These are phyloP conservation scores for Umbilicaria muhlenbergii DNA, from an alignment of 495 filamentous ascomycete genomes.

Conservation along the genomic window DNA sequence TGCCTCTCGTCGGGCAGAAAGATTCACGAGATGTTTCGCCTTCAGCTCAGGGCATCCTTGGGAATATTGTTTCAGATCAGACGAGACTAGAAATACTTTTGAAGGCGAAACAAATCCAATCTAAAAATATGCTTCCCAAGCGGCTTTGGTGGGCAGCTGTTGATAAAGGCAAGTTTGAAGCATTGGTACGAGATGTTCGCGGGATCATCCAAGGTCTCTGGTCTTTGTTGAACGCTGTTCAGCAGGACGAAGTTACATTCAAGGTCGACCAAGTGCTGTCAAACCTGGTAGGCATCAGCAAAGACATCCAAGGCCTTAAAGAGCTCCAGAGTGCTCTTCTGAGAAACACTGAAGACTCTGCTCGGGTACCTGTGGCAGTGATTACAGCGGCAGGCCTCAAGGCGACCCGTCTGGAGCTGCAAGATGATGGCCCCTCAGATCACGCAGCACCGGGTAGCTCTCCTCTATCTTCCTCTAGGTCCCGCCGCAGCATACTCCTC, in stretches of 20 bases:
- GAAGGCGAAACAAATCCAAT: constrained; percentile 1
- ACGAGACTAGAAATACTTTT: constrained; percentile 4
- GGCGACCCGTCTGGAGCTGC: too few species aligned
- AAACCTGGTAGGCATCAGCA: constrained; percentile 5
- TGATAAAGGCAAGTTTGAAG: constrained; percentile 8
- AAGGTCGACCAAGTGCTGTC: constrained; percentile 4
- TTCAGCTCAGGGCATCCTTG: not conserved
- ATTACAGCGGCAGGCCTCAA: constrained; percentile 1
- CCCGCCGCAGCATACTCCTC: not conserved
- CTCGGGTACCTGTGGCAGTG: constrained; percentile 1
- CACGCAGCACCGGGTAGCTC: not conserved
- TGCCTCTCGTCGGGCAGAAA: not conserved
- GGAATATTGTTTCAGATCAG: constrained; percentile 2
- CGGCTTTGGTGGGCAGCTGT: constrained; percentile 8
- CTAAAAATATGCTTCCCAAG: constrained; percentile 3
- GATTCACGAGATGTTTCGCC: not conserved
- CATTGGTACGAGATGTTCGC: constrained; percentile 1
- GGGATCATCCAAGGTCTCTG: constrained; percentile 5
- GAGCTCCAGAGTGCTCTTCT: not conserved
- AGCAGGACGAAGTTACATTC: constrained; percentile 7
- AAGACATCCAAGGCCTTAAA: constrained; percentile 4
- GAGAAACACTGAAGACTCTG: not conserved
- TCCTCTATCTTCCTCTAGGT: not conserved
- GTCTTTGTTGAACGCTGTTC: constrained; percentile 5
- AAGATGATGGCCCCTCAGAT: too few species aligned